These are phyloP conservation scores for Gnomoniopsis smithogilvyi DNA, from an alignment of 2,329 filamentous ascomycete species.

Conservation along the genomic window DNA sequence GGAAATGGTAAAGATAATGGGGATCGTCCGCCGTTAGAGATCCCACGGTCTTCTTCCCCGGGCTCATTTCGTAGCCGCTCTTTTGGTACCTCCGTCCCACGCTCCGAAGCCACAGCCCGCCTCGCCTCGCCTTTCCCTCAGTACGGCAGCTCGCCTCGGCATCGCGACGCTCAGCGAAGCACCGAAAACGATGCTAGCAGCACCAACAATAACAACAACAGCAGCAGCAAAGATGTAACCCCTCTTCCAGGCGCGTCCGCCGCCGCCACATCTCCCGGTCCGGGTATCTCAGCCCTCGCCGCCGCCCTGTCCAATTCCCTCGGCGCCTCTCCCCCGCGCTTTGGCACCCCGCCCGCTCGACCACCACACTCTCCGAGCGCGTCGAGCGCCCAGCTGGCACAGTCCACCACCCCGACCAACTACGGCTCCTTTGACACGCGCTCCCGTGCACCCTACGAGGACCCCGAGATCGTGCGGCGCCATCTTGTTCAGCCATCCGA, in stretches of 20 bases:
- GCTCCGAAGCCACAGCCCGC: slow-evolving; percentile 59
- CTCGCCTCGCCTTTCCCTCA: slow-evolving; percentile 54
- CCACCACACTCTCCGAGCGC: slow-evolving; percentile 54
- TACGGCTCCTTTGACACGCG: slow-evolving; percentile 84
- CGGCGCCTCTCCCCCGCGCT: slow-evolving; percentile 66
- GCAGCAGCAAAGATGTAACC: slow-evolving; percentile 42
- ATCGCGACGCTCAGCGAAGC: slow-evolving; percentile 21
- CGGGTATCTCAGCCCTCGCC: slow-evolving; percentile 83
- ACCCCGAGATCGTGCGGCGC: slow-evolving; percentile 85
- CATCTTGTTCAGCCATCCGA: slow-evolving; percentile 75
- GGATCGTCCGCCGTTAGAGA: slow-evolving; percentile 31
- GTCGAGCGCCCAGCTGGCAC: slow-evolving; percentile 40
- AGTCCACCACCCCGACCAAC: slow-evolving; percentile 60
- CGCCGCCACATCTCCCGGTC: slow-evolving; percentile 63
- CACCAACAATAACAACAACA: slow-evolving; percentile 35
- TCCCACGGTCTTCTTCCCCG: slow-evolving; percentile 45
- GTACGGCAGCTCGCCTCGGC: slow-evolving; percentile 27
- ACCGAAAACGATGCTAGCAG: slow-evolving; percentile 36
- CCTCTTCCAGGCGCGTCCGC: slow-evolving; percentile 62
- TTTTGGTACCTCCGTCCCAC: slow-evolving; percentile 50
- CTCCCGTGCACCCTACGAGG: slow-evolving; percentile 66
- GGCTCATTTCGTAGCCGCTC: slow-evolving; percentile 42
- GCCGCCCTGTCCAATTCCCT: slow-evolving; percentile 77
- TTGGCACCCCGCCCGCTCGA: slow-evolving; percentile 62
- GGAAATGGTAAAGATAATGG: slow-evolving; percentile 25